phyloP scores from a whole-genome alignment of 768 basidiomycete genomes.

The Pisolithus tinctorius region DNA sequence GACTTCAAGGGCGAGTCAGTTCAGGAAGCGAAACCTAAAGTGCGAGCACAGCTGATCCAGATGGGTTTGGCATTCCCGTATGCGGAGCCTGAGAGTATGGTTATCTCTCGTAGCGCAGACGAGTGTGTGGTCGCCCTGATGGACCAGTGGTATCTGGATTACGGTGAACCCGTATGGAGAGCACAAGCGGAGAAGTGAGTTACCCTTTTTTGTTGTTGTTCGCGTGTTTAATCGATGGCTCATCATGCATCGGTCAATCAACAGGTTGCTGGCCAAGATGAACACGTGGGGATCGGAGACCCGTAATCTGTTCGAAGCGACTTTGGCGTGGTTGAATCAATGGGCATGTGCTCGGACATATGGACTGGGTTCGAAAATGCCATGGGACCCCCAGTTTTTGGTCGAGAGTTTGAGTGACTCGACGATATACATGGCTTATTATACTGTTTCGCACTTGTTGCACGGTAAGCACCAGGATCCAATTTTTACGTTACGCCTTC shows the following conservation, averaged over 20 bases:
- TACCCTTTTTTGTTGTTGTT: not conserved
- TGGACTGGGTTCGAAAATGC: constrained; percentile 90
- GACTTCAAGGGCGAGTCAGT: constrained; percentile 86
- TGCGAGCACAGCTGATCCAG: constrained; percentile 77
- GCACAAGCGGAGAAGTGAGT: constrained; percentile 72
- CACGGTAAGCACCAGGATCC: constrained; percentile 53
- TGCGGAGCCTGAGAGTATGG: constrained; percentile 89
- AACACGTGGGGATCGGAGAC: constrained; percentile 90
- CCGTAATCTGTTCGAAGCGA: constrained; percentile 84
- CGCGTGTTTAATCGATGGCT: constrained; percentile 4
- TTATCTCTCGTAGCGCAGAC: constrained; percentile 84
- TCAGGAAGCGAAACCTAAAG: constrained; percentile 87
- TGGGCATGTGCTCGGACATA: constrained; percentile 99
- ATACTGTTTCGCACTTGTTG: constrained; percentile 86
- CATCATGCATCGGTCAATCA: not conserved
- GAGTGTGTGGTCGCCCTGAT: constrained; percentile 97
- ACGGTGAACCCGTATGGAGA: constrained; percentile 90
- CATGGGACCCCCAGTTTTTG: constrained; percentile 95
- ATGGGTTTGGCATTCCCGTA: constrained; percentile 79
- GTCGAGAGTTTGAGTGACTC: constrained; percentile 97
- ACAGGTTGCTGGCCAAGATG: constrained; percentile 76
- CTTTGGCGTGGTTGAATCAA: constrained; percentile 91
- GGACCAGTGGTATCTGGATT: constrained; percentile 99
- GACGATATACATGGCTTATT: constrained; percentile 98
- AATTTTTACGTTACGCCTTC: not conserved